Evolutionary conservation across 257 asterid genomes (phyloP), one percentile per base, ranked within the genome.

Genomic region (Rauvolfia tetraphylla): DNA sequence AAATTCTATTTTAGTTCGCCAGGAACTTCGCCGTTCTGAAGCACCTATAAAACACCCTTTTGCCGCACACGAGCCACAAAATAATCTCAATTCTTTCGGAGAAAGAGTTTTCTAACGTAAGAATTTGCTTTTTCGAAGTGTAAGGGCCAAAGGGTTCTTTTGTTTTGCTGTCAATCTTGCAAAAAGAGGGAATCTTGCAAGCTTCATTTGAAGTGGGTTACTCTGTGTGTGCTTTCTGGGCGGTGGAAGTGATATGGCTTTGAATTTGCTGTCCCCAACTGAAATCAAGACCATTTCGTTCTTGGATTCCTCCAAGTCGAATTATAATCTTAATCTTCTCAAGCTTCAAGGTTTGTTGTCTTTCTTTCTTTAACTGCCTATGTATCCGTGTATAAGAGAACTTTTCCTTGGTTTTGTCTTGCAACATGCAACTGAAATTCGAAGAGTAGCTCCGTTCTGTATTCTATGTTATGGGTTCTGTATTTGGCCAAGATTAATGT

Each of bases 251-350:
- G 74, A 73, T 34, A 90, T 90, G 96, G 93, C 91, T 76, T 81
- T 95, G 61, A 92, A 89, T 86, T 78, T 91, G 86, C 72, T 86
- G 0, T 79, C 96, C 27, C 95, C 93, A 8, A 65, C 92, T 78
- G 96, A 95, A 79, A 81, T 91, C 76, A 92, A 87, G 89, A 23
- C 93, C n/a, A 81, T 87, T 34, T 91, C 98, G 46, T 95, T 95
- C 91, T 87, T 87, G 88, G 96, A 92, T 38, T 83, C 91, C 67
- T 86, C 93, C 61, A 95, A 89, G 79, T 83, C 91, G 72, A 86
- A 66, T 80, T 86, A 77, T 89, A 87, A 53, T 80, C 86, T 88
- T 70, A 87, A 74, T 83, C 89, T 77, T 77, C 89, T 84, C 83
- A 95, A 89, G 80, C 80, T 74, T 79, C 89, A 71, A 83, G 93